A percentile compares a stretch with the other conserved stretches of the same genome.
Conservation (phyloP, 2,329 filamentous ascomycete species). For the Epicoccum sorghinum region DNA sequence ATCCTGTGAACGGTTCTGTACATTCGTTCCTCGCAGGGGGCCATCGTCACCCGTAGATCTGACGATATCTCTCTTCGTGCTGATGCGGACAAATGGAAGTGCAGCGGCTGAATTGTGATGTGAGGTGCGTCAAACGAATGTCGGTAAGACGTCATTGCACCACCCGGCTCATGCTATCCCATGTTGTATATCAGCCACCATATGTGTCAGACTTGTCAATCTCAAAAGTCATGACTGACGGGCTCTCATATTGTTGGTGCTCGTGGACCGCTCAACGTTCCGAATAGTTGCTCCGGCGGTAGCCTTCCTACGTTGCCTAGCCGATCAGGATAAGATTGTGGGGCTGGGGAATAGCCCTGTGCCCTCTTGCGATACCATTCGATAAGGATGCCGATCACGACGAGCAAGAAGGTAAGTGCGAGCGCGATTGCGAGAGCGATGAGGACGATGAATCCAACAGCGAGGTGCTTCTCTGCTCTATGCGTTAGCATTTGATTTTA, state of each 20-base stretch:
- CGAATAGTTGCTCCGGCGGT: conserved; percentile 54
- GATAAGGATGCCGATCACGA: conserved; percentile 74
- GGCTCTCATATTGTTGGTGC: conserved; percentile 38
- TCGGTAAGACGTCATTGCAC: no score
- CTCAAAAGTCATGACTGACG: not conserved
- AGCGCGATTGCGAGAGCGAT: conserved; percentile 81
- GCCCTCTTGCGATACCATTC: conserved; percentile 77
- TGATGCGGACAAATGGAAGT: no score
- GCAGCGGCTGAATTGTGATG: no score
- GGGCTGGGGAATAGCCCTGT: conserved; percentile 81
- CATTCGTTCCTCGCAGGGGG: not conserved
- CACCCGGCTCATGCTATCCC: no score
- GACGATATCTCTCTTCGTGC: no score
- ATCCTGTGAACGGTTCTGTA: conserved; percentile 1
- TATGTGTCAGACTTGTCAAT: not conserved
- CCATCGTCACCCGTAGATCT: not conserved
- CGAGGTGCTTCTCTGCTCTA: conserved; percentile 61
- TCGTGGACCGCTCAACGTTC: conserved; percentile 41
- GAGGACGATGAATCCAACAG: conserved; percentile 78
- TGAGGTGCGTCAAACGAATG: no score
- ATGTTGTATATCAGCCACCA: no score
- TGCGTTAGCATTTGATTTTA: not conserved
- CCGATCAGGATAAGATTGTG: conserved; percentile 60
- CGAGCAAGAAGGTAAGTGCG: conserved; percentile 76
- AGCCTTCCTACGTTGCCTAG: conserved; percentile 57